Conservation (phyloP, 2,329 filamentous ascomycete genomes). For the Tolypocladium tundrense region DNA sequence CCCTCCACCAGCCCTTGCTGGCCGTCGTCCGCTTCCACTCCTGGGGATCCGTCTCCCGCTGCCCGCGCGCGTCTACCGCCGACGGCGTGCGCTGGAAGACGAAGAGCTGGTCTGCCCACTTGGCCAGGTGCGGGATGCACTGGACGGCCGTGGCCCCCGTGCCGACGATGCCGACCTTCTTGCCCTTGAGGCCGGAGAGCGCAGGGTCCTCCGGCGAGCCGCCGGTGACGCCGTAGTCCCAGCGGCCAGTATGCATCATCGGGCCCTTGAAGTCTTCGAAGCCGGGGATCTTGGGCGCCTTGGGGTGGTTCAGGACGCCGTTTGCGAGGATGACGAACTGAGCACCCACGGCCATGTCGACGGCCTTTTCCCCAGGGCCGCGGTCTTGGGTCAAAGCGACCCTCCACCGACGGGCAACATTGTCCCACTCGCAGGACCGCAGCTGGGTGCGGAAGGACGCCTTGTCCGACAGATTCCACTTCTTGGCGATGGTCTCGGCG, state of each 20-base stretch:
- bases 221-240: constrained; percentile 33
- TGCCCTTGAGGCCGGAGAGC: constrained; percentile 33
- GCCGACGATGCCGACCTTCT: constrained; percentile 37
- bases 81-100: constrained; percentile 48
- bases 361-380: constrained; percentile 8
- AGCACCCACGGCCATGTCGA: constrained; percentile 20
- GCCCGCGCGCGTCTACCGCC: constrained; percentile 25
- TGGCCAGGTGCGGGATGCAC: constrained; percentile 31
- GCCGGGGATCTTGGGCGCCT: constrained; percentile 30
- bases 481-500: constrained; percentile 28
- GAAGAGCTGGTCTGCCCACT: constrained; percentile 37
- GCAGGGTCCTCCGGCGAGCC: constrained; percentile 27
- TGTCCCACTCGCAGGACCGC: constrained; percentile 35
- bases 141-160: constrained; percentile 40
- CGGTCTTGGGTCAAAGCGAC: constrained; percentile 12
- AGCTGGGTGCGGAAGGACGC: constrained; percentile 31
- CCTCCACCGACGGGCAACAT: constrained; percentile 15
- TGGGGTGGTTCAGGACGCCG: constrained; percentile 28
- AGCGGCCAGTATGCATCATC: constrained; percentile 35
- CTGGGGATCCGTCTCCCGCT: constrained; percentile 28
- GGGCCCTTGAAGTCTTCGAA: constrained; percentile 29
- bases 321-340: constrained; percentile 29
- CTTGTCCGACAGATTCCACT: constrained; percentile 26
- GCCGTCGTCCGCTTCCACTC: constrained; percentile 27
- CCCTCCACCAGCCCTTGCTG: constrained; percentile 36